Conservation (phyloP, 2,329 filamentous ascomycete species). For the Xylariaceae sp. region DNA sequence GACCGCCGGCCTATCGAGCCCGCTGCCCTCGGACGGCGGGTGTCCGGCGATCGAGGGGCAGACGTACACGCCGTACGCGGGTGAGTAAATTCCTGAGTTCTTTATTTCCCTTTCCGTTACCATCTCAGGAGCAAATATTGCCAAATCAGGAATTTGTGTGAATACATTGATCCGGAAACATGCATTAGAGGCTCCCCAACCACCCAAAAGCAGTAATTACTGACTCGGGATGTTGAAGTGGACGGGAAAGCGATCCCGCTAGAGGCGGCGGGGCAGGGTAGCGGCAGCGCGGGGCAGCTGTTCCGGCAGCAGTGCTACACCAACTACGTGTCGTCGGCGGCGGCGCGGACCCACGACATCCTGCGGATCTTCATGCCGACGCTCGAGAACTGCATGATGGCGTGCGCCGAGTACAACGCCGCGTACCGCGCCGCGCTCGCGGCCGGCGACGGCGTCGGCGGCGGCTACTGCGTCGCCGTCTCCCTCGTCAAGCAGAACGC, state of each 20-base stretch:
- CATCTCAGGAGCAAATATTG: too few species aligned
- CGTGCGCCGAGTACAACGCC: slow-evolving; percentile 33
- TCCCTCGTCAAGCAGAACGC: slow-evolving; percentile 28
- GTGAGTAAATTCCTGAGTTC: too few species aligned
- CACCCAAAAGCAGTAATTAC: too few species aligned
- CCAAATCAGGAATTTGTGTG: too few species aligned
- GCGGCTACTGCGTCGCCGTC: slow-evolving; percentile 31
- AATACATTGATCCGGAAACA: too few species aligned
- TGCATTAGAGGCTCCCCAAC: too few species aligned
- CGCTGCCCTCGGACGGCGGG: slow-evolving; percentile 27
- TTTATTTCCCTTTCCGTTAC: too few species aligned
- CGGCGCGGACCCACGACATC: slow-evolving; percentile 27
- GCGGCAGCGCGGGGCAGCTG: slow-evolving; percentile 18
- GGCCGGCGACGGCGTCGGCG: slow-evolving; percentile 24
- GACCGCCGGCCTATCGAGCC: slow-evolving; percentile 5
- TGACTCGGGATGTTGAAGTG: too few species aligned
- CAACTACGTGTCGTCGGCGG: slow-evolving; percentile 21
- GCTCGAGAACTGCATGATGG: slow-evolving; percentile 32
- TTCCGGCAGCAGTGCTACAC: slow-evolving; percentile 33
- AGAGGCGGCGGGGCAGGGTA: not conserved
- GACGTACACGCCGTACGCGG: slow-evolving; percentile 28
- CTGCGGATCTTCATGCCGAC: slow-evolving; percentile 30
- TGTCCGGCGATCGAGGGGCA: slow-evolving; percentile 28
- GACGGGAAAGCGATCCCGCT: slow-evolving; percentile 30
- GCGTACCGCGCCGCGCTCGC: slow-evolving; percentile 27